Conservation (phyloP, 169 alveolate species). For the Cryptosporidium baileyi region DNA sequence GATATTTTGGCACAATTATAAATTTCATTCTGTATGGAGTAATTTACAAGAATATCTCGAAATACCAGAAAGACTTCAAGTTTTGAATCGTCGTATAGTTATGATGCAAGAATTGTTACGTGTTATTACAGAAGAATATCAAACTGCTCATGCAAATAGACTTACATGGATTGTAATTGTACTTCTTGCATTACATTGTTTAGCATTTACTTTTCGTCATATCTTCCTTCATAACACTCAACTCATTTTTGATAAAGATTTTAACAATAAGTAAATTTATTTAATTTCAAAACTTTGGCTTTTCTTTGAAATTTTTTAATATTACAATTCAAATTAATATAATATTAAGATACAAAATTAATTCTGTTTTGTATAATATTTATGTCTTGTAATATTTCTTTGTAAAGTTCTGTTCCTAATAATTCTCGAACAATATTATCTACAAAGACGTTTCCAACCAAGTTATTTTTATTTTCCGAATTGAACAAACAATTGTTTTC, state of each 20-base stretch:
- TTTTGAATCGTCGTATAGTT: constrained; percentile 34
- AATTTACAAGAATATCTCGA: constrained; percentile 31
- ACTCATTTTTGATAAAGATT: neutral
- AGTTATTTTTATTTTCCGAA: neutral
- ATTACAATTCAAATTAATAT: neutral
- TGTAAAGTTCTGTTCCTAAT: constrained; percentile 45
- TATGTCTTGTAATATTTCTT: constrained; percentile 2
- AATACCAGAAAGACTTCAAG: constrained; percentile 55
- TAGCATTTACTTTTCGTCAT: constrained; percentile 12
- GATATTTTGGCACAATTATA: constrained; percentile 74
- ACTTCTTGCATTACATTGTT: constrained; percentile 12
- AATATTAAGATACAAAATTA: too few species aligned
- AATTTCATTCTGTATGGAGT: constrained; percentile 50
- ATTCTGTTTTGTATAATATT: neutral
- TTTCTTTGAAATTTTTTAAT: neutral
- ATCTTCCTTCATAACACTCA: neutral
- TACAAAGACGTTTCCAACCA: neutral
- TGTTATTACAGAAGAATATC: constrained; percentile 65
- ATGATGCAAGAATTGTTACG: constrained; percentile 59
- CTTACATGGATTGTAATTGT: constrained; percentile 61
- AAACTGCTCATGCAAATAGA: constrained; percentile 53
- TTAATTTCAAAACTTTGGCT: neutral
- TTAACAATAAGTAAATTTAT: neutral
- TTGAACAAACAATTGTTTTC: constrained; percentile 20
- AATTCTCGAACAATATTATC: constrained; percentile 40